A percentile compares a stretch with the other conserved stretches of the same genome.
These are phyloP conservation scores for Strobilomyces echinocephalus DNA, from an alignment of 768 basidiomycete species.

Conservation along the genomic window DNA sequence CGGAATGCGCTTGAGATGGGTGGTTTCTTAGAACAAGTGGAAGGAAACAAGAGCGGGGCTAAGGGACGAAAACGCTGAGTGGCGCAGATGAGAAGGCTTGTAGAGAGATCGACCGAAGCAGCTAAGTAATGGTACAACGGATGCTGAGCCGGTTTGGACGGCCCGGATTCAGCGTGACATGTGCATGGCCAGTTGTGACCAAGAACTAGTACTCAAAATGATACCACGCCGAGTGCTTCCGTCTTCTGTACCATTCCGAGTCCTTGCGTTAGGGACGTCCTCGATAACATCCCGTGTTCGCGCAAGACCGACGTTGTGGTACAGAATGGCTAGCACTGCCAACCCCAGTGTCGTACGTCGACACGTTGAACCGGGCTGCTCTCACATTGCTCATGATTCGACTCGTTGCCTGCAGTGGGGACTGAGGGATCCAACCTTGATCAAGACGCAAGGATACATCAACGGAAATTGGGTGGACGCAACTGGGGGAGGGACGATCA, in stretches of 20 bases:
- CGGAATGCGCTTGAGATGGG: constrained; percentile 85
- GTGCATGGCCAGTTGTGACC: too few species aligned
- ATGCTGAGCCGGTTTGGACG: too few species aligned
- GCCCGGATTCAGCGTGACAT: too few species aligned
- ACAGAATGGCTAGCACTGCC: constrained; percentile 55
- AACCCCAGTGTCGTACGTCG: constrained; percentile 32
- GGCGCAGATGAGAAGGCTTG: neutral
- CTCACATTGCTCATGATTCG: neutral
- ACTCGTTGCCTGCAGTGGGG: constrained; percentile 45
- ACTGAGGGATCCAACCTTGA: constrained; percentile 70
- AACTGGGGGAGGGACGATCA: constrained; percentile 64
- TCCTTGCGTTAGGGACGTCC: constrained; percentile 14
- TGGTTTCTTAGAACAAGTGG: constrained; percentile 68
- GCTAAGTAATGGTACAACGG: too few species aligned
- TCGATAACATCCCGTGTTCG: constrained; percentile 3
- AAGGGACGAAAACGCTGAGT: constrained; percentile 29
- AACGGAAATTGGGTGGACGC: constrained; percentile 85
- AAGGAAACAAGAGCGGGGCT: constrained; percentile 19
- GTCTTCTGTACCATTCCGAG: constrained; percentile 14
- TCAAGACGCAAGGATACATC: constrained; percentile 75
- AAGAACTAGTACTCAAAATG: too few species aligned
- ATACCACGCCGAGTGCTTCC: constrained; percentile 13
- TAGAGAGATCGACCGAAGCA: neutral
- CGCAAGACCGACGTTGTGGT: constrained; percentile 14
- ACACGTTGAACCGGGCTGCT: too few species aligned